phyloP scores from a whole-genome alignment of 257 asterid genomes.

The Oldenlandia corymbosa region DNA sequence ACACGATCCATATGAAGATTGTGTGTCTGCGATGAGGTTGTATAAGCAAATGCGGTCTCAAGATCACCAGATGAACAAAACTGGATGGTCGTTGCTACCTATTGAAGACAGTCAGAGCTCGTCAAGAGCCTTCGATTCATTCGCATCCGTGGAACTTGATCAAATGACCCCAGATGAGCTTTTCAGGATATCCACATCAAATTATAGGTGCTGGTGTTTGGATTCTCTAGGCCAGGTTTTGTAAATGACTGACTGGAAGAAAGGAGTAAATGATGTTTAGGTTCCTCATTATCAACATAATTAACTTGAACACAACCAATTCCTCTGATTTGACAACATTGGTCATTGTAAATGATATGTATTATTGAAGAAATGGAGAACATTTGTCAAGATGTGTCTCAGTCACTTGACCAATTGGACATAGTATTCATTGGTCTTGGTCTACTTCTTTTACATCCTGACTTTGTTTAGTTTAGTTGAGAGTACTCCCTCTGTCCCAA shows the following conservation, averaged over 20 bases:
- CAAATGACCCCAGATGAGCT: slow-evolving; percentile 40
- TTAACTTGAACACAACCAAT: neutral
- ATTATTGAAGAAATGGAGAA: neutral
- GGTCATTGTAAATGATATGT: neutral
- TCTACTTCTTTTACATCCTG: no score
- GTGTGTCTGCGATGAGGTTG: slow-evolving; percentile 45
- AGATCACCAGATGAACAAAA: slow-evolving; percentile 28
- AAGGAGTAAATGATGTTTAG: neutral
- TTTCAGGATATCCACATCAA: slow-evolving; percentile 38
- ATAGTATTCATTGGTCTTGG: neutral
- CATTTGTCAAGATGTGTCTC: neutral
- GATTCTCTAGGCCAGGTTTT: slow-evolving; percentile 22
- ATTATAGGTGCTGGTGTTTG: slow-evolving; percentile 54
- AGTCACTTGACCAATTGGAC: neutral
- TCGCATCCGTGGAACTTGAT: slow-evolving; percentile 23
- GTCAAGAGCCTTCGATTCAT: slow-evolving; percentile 18
- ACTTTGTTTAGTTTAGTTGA: neutral
- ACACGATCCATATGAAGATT: slow-evolving; percentile 49
- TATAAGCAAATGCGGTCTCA: slow-evolving; percentile 42
- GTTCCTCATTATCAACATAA: neutral
- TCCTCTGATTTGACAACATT: neutral
- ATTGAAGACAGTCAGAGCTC: slow-evolving; percentile 10
- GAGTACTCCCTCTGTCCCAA: no score
- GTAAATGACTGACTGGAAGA: neutral
- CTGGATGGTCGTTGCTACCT: slow-evolving; percentile 9